These are phyloP conservation scores for Thozetella sp. DNA, from an alignment of 495 filamentous ascomycete species.

Conservation along the genomic window DNA sequence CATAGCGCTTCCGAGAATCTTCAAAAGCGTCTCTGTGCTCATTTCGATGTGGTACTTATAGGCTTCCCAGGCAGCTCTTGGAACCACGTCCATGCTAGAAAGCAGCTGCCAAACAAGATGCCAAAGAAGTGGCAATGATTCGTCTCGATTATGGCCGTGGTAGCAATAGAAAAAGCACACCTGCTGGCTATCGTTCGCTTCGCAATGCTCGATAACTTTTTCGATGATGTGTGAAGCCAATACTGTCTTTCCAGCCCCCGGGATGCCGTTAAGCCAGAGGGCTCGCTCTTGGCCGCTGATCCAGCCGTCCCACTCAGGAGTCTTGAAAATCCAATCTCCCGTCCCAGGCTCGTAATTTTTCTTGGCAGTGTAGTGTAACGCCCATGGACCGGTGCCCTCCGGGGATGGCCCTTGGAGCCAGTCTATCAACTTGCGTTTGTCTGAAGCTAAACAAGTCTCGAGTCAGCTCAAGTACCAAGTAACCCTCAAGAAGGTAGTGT, in stretches of 20 bases:
- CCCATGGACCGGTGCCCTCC: conserved; percentile 7
- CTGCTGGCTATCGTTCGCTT: conserved; percentile 5
- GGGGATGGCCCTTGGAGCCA: too few relatives aligned
- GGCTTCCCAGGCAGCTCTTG: conserved; percentile 7
- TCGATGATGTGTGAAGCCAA: conserved; percentile 33
- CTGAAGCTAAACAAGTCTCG: too few relatives aligned
- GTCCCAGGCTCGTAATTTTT: conserved; percentile 14
- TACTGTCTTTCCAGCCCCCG: conserved; percentile 42
- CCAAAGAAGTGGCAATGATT: conserved; percentile 24
- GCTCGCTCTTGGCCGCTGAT: conserved; percentile 15
- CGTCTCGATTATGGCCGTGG: conserved; percentile 31
- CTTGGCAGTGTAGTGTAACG: conserved; percentile 14
- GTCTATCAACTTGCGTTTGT: too few relatives aligned
- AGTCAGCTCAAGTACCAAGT: too few relatives aligned
- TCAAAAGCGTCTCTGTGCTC: conserved; percentile 5
- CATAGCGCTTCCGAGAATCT: conserved; percentile 7
- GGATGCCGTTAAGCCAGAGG: conserved; percentile 42
- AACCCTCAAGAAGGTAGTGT: too few relatives aligned
- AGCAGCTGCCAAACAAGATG: conserved; percentile 30
- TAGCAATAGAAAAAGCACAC: conserved; percentile 41
- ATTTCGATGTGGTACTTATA: conserved; percentile 7
- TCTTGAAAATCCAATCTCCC: conserved; percentile 19
- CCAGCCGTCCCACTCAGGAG: conserved; percentile 19
- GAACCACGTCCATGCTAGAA: conserved; percentile 18
- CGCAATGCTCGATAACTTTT: conserved; percentile 16